phyloP scores from a whole-genome alignment of 106 monocot genomes.

The Agapanthus africanus region DNA sequence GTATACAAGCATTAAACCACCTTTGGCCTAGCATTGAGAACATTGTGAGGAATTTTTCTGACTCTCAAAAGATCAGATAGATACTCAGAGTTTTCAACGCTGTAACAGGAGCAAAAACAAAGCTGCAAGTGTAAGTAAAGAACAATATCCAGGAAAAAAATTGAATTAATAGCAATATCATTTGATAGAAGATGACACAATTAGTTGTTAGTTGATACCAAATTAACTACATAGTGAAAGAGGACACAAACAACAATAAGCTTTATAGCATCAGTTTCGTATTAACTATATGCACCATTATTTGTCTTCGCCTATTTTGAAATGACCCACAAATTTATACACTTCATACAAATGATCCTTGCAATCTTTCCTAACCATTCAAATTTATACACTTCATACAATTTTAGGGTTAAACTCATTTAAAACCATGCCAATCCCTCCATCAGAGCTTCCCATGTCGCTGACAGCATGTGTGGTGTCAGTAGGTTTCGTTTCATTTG shows the following conservation, averaged over 20 bases:
- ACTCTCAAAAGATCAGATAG: slow-evolving; percentile 76
- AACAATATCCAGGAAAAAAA: not conserved
- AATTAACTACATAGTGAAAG: not conserved
- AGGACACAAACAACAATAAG: not conserved
- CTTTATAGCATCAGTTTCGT: not conserved
- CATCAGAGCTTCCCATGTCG: too few species aligned
- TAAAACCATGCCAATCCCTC: too few species aligned
- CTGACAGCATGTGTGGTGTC: too few species aligned
- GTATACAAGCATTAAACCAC: slow-evolving; percentile 24
- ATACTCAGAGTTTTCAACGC: slow-evolving; percentile 96
- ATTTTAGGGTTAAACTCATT: too few species aligned
- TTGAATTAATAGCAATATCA: not conserved
- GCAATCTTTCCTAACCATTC: not conserved
- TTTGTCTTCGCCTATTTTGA: not conserved
- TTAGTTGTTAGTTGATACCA: too few species aligned
- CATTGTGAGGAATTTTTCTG: slow-evolving; percentile 83
- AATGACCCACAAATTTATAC: not conserved
- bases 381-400: not conserved
- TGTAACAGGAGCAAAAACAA: slow-evolving; percentile 23
- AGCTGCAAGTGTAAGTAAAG: not conserved
- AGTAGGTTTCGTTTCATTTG: too few species aligned
- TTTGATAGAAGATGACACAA: not conserved
- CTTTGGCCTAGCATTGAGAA: slow-evolving; percentile 98
- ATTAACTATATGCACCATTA: not conserved
- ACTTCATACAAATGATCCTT: not conserved